Base-by-base conservation (phyloP, 2,329 filamentous ascomycete genomes). In the Sarocladiaceae sp. region DNA sequence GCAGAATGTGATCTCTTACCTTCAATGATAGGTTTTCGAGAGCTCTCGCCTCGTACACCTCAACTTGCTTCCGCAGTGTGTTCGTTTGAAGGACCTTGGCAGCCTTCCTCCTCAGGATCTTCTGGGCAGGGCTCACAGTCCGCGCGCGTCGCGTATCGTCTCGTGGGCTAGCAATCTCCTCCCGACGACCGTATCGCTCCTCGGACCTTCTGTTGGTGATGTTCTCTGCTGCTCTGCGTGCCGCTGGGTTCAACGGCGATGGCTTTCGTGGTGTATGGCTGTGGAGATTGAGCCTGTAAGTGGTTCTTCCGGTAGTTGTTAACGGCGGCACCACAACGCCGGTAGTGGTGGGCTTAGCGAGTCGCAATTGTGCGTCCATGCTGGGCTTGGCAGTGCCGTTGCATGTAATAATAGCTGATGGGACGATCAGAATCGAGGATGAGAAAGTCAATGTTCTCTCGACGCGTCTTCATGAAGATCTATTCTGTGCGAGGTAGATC, bases 101-200 rank as follows among this genome's bases (percentile, higher is more conserved):
- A 2, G 66, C 69, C 49, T 69, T 70, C 45, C 62, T 57, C 21
- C 68, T 59, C 46, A 71, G 60, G 15, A 71, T 52, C 23, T 56
- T 57, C 50, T 70, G 58, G 1, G 65, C 63, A 18, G 68, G 67
- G 46, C 68, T 69, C 43, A 43, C 26, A n/a, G 40, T 32, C n/a
- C 40, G n/a, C 18, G 40, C 29, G 9, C 26, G 40, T n/a, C 19
- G 26, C 10, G 26, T n/a, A 16, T 32, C 27, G 10, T 29, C 15
- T 3, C 23, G 11, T 3, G 16, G 3, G n/a, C 23, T n/a, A 7
- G 18, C 26, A 23, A 18, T n/a, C 18, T 32, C 23, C 53, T 55
- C 37, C 11, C 37, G 6, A 10, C 37, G 11, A 15, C 24, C 10
- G 37, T 41, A 4, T 23, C 23, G 7, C n/a, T 7, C n/a, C 6